Evolutionary conservation across 2,329 filamentous ascomycete genomes (phyloP).

Genomic region (Penicillium palitans): DNA sequence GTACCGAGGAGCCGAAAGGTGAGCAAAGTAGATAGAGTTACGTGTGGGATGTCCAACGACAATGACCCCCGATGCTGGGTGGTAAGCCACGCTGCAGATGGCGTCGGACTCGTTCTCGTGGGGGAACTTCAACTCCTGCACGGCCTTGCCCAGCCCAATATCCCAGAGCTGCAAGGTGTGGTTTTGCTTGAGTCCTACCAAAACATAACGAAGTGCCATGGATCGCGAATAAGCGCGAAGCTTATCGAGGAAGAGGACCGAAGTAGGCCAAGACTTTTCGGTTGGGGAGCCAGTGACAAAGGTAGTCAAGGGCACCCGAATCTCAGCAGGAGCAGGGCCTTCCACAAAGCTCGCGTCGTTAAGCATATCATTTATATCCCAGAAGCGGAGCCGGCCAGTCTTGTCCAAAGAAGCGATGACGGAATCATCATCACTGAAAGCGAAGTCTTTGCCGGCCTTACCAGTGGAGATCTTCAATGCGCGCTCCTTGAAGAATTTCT

Average conservation of each 20-base stretch:
- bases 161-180: slow-evolving; percentile 99
- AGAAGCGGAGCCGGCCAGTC: slow-evolving; percentile 93
- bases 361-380: slow-evolving; percentile 85
- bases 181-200: slow-evolving; percentile 98
- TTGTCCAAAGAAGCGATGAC: slow-evolving; percentile 96
- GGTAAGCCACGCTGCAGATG: slow-evolving; percentile 96
- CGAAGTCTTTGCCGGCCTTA: slow-evolving; percentile 97
- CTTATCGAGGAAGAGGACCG: slow-evolving; percentile 94
- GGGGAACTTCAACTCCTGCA: slow-evolving; percentile 94
- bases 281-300: slow-evolving; percentile 81
- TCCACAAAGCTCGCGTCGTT: slow-evolving; percentile 48
- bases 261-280: slow-evolving; percentile 96
- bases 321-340: slow-evolving; percentile 61
- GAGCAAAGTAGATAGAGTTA: slow-evolving; percentile 96
- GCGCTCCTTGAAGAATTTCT: slow-evolving; percentile 81
- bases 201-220: slow-evolving; percentile 87
- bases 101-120: slow-evolving; percentile 95
- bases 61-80: slow-evolving; percentile 88
- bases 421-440: slow-evolving; percentile 94
- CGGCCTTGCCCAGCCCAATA: slow-evolving; percentile 87
- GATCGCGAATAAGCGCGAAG: slow-evolving; percentile 88
- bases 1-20: slow-evolving; percentile 92
- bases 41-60: slow-evolving; percentile 93
- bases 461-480: slow-evolving; percentile 92
- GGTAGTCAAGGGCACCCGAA: slow-evolving; percentile 82